Evolutionary conservation across 1,139 yeast genomes (phyloP), one percentile per base, ranked within the genome.

Genomic region (Suhomyces wounanorum): DNA sequence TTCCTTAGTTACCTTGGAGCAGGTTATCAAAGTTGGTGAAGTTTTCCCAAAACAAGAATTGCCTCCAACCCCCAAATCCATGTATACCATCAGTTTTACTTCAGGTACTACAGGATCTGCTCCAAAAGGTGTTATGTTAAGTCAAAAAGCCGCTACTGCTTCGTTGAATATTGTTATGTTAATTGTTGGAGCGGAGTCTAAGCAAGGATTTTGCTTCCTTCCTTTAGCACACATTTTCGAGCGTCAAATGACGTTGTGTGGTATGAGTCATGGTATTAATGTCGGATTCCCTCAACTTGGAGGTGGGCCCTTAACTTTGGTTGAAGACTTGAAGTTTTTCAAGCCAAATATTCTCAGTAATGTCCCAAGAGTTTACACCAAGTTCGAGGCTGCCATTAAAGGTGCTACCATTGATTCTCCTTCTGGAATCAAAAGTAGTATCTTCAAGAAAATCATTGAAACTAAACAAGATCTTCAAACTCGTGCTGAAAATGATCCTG

Each of bases 41-140:
- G 61, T 77, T 30, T 73, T 74, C 58, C 80, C 81, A 4, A 62
- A 72, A 8, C 72, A 75, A 0, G 74, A 75, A 45, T 66, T 70
- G 37, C 79, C 82, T 8, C 88, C 91, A 14, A 65, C 61, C 0
- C 79, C 84, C 1, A 78, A 82, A 7, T 77, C 85, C 36, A 55
- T 77, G 16, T 81, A 83, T 58, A 85, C 92, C 45, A 83, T 88
- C 55, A 83, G 87, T 41, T 88, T 87, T 67, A 88, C 96, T 13
- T 84, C 91, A 8, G 92, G 92, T 33, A 85, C 92, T 23, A 85
- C 92, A 3, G 91, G 91, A 16, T 56, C 75, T 10, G 66, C 74
- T 50, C 92, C 92, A 16, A 87, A 87, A 65, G 92, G 92, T 44
- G 92, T 84, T n/a, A 79, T 81, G 33, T 69, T 86, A 57, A 72